These are phyloP conservation scores for Aspergillus cristatus DNA, from an alignment of 495 filamentous ascomycete species.

Conservation along the genomic window DNA sequence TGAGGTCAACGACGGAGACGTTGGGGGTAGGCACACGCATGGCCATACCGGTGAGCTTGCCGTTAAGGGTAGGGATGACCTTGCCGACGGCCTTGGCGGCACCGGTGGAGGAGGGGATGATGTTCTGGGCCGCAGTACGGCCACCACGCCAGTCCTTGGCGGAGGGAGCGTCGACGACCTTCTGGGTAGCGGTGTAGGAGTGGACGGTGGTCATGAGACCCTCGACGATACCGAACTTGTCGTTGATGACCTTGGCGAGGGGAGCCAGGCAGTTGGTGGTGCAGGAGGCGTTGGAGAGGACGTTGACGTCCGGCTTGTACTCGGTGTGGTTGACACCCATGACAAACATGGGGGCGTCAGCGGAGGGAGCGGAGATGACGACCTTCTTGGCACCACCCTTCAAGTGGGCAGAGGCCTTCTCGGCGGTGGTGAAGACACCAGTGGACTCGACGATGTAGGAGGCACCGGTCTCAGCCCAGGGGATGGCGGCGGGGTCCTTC, in stretches of 20 bases:
- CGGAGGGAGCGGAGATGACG: slow-evolving; percentile 97
- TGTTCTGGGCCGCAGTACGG: slow-evolving; percentile 97
- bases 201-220: slow-evolving; percentile 99
- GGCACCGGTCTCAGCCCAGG: slow-evolving; percentile 81
- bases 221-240: slow-evolving; percentile 95
- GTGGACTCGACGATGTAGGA: slow-evolving; percentile 98
- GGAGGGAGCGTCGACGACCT: slow-evolving; percentile 97
- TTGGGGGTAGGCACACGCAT: slow-evolving; percentile 98
- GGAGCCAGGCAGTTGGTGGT: slow-evolving; percentile 99
- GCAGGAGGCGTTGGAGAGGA: slow-evolving; percentile 99
- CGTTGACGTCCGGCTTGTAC: slow-evolving; percentile 79
- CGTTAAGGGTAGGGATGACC: slow-evolving; percentile 94
- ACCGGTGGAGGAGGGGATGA: slow-evolving; percentile 98
- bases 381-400: slow-evolving; percentile 99
- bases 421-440: slow-evolving; percentile 97
- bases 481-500: slow-evolving; percentile 84
- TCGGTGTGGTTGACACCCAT: slow-evolving; percentile 96
- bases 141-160: slow-evolving; percentile 99
- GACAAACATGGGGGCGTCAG: slow-evolving; percentile 99
- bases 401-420: slow-evolving; percentile 92
- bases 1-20: slow-evolving; percentile 98
- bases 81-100: slow-evolving; percentile 99
- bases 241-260: slow-evolving; percentile 97
- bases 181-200: slow-evolving; percentile 99
- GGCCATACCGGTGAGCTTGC: slow-evolving; percentile 99